Percentiles rank a stretch among this genome's conserved stretches.
Evolutionary conservation across 805 yeast genomes (phyloP).

Genomic region (Nakazawaea holstii): DNA sequence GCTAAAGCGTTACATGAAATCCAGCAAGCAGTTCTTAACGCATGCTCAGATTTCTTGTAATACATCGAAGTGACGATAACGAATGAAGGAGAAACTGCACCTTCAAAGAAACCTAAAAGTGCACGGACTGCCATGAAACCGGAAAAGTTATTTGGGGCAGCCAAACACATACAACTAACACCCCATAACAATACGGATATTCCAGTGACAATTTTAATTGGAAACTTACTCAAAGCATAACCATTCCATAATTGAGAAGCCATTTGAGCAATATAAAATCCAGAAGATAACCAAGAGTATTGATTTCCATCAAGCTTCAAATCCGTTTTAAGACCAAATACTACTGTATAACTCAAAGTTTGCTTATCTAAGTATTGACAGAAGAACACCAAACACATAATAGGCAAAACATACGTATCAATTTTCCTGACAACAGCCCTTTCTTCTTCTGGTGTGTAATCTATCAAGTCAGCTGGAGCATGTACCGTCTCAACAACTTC

Average conservation of each 20-base stretch:
- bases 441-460: slow-evolving; percentile 25
- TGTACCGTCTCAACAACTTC: neutral
- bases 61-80: slow-evolving; percentile 46
- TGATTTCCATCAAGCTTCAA: slow-evolving; percentile 23
- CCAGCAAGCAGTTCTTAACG: slow-evolving; percentile 47
- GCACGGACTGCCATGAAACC: slow-evolving; percentile 45
- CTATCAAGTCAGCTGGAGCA: slow-evolving; percentile 9
- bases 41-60: slow-evolving; percentile 37
- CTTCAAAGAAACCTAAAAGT: slow-evolving; percentile 46
- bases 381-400: slow-evolving; percentile 43
- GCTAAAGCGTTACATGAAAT: slow-evolving; percentile 41
- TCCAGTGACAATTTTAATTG: slow-evolving; percentile 28
- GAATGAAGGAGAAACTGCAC: slow-evolving; percentile 37
- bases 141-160: slow-evolving; percentile 37
- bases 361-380: slow-evolving; percentile 58
- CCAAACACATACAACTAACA: slow-evolving; percentile 37
- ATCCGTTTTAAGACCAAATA: slow-evolving; percentile 20
- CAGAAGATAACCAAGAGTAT: slow-evolving; percentile 17
- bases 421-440: slow-evolving; percentile 32
- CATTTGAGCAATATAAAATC: slow-evolving; percentile 35
- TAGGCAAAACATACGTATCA: slow-evolving; percentile 45
- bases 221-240: slow-evolving; percentile 29
- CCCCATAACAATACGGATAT: slow-evolving; percentile 35
- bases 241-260: slow-evolving; percentile 29
- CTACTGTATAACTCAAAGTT: slow-evolving; percentile 26